Evolutionary conservation across 2,329 filamentous ascomycete species (phyloP).

Genomic region (Parastagonospora nodorum): DNA sequence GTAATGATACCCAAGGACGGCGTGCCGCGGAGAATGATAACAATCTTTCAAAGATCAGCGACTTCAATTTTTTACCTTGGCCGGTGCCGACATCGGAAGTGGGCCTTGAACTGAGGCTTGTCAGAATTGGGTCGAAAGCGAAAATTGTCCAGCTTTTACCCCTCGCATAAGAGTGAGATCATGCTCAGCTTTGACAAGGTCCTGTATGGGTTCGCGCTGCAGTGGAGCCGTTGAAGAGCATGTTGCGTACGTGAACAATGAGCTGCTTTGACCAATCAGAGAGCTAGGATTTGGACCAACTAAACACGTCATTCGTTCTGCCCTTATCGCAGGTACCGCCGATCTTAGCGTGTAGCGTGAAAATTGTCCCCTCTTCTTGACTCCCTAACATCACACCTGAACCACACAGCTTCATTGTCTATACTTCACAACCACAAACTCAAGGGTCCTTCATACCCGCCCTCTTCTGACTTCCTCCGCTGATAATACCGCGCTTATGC

Average conservation of each 20-base stretch:
- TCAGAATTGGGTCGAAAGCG: not conserved
- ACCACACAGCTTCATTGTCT: not conserved
- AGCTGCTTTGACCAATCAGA: too few species aligned
- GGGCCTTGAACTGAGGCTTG: not conserved
- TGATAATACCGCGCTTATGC: slow-evolving; percentile 50
- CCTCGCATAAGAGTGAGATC: not conserved
- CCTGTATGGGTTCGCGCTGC: not conserved
- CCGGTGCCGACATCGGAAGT: not conserved
- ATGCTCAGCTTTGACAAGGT: not conserved
- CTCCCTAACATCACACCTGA: not conserved
- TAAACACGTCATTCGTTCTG: too few species aligned
- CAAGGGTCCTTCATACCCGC: slow-evolving; percentile 31
- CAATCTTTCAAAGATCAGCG: too few species aligned
- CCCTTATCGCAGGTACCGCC: too few species aligned
- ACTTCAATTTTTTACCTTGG: not conserved
- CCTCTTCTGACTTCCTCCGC: slow-evolving; percentile 32
- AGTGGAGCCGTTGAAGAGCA: not conserved
- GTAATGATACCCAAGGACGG: not conserved
- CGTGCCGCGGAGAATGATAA: not conserved
- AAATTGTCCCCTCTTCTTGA: not conserved
- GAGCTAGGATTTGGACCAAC: too few species aligned
- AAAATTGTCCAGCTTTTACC: not conserved
- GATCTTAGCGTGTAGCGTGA: too few species aligned
- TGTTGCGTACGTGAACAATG: not conserved
- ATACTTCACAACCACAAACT: slow-evolving; percentile 13